Conservation (phyloP, 2,329 filamentous ascomycete species). For the Bisporella sp. region DNA sequence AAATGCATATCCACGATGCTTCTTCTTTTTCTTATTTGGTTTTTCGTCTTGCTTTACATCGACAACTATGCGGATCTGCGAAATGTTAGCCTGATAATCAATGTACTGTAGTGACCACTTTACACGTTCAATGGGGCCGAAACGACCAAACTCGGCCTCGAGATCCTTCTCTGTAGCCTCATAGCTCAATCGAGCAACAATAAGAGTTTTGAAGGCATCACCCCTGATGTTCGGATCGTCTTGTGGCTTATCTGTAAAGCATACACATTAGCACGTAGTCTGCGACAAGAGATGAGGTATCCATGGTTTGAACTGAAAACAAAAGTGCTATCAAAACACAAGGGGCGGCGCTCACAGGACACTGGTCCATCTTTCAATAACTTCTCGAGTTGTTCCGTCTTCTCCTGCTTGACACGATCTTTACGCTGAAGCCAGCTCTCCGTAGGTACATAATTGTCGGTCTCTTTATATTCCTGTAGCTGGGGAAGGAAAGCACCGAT, state of each 20-base stretch:
- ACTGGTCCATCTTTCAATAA: slow-evolving; percentile 24
- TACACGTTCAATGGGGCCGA: slow-evolving; percentile 89
- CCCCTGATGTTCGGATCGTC: slow-evolving; percentile 86
- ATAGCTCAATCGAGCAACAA: slow-evolving; percentile 85
- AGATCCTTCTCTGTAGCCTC: slow-evolving; percentile 84
- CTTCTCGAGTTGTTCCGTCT: slow-evolving; percentile 59
- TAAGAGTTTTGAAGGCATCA: slow-evolving; percentile 91
- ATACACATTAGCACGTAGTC: slow-evolving; percentile 14
- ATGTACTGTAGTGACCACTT: slow-evolving; percentile 21
- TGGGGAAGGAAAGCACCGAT: slow-evolving; percentile 69
- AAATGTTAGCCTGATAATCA: slow-evolving; percentile 11
- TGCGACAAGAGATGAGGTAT: slow-evolving; percentile 7
- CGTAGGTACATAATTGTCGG: slow-evolving; percentile 69
- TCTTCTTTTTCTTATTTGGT: slow-evolving; percentile 71
- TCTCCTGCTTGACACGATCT: slow-evolving; percentile 78
- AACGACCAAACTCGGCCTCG: slow-evolving; percentile 87
- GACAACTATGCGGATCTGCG: slow-evolving; percentile 77
- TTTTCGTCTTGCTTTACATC: slow-evolving; percentile 64
- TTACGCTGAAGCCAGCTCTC: slow-evolving; percentile 90
- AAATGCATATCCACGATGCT: slow-evolving; percentile 88
- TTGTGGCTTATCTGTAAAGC: slow-evolving; percentile 61
- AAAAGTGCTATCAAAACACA: slow-evolving; percentile 20
- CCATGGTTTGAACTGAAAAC: slow-evolving; percentile 16
- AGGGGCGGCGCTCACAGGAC: slow-evolving; percentile 24
- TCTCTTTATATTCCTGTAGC: slow-evolving; percentile 70